Conservation (phyloP, 257 asterid species). For the Jasminum sambac region DNA sequence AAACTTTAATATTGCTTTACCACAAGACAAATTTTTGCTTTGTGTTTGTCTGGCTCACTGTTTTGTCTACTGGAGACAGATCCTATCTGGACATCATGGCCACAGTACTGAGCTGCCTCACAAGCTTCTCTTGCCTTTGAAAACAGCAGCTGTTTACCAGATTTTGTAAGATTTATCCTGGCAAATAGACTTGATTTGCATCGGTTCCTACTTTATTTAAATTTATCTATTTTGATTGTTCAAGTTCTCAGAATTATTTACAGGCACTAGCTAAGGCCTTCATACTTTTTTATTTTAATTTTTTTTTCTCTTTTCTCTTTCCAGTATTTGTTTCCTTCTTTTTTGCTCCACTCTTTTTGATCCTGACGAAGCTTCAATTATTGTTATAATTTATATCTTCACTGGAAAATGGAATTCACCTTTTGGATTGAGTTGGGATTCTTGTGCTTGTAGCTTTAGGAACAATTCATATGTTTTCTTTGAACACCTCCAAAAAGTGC, state of each 20-base stretch:
- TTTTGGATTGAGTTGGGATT: background rate
- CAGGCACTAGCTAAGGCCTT: background rate
- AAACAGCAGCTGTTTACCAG: constrained; percentile 48
- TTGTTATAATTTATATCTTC: background rate
- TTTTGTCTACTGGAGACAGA: constrained; percentile 35
- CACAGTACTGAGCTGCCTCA: constrained; percentile 46
- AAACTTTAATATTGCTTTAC: background rate
- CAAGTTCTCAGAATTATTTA: background rate
- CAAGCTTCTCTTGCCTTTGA: constrained; percentile 67
- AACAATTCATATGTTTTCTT: background rate
- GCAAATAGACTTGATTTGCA: background rate
- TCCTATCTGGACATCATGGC: constrained; percentile 32
- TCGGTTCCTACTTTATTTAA: background rate
- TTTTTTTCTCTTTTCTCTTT: background rate
- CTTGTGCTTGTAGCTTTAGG: background rate
- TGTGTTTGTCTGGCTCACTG: constrained; percentile 2
- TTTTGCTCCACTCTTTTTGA: background rate
- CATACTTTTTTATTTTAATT: background rate
- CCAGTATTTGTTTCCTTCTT: background rate
- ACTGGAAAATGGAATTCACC: background rate
- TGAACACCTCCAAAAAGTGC: background rate
- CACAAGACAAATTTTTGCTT: background rate
- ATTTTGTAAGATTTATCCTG: constrained; percentile 52
- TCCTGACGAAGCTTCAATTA: background rate
- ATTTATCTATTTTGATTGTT: background rate